Evolutionary conservation across 2,329 filamentous ascomycete species (phyloP), one percentile per base, ranked within the genome.

Genomic region (Colletotrichum spaethianum): DNA sequence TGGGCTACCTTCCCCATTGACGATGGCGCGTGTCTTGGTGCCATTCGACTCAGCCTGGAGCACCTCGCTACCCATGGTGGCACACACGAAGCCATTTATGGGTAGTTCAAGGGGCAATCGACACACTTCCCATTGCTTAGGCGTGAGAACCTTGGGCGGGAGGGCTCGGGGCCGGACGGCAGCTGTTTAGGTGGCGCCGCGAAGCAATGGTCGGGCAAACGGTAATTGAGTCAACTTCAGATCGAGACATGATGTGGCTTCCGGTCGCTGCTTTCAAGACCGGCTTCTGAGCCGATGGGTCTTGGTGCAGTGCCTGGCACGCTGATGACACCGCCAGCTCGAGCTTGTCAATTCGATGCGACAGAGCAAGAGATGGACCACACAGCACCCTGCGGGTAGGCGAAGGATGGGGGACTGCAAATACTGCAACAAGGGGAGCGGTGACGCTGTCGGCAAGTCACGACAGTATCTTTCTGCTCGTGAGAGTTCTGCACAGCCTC

Each of bases 401-500:
- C 38, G 18, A 70, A 44, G 62, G 23, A 60, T 59, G 61, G 9
- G 14, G 36, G 11, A 63, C 48, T 40, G 48, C 12, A 38, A 12
- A 53, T 53, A 26, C 60, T 50, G 60, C 23, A 44, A 57, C n/a
- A 36, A 48, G 62, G 44, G 55, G 48, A 38, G 38, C 28, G 67
- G 59, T 57, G 38, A 57, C 44, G 52, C n/a, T 31, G 55, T 12
- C 31, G 36, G n/a, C 60, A 44, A 64, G 50, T 31, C 60, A 23
- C 50, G 52, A 11, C 46, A 23, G 23, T 33, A n/a, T 40, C n/a
- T 57, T 57, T 28, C 28, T 50, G 62, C 46, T 31, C 31, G 57
- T 28, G 63, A 55, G 52, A 50, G 31, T 42, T 20, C 59, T 72
- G 59, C 65, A 72, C 65, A 72, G 69, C 69, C 66, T 46, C 31